phyloP scores from a whole-genome alignment of 495 filamentous ascomycete species.

The Xylaria scruposa region DNA sequence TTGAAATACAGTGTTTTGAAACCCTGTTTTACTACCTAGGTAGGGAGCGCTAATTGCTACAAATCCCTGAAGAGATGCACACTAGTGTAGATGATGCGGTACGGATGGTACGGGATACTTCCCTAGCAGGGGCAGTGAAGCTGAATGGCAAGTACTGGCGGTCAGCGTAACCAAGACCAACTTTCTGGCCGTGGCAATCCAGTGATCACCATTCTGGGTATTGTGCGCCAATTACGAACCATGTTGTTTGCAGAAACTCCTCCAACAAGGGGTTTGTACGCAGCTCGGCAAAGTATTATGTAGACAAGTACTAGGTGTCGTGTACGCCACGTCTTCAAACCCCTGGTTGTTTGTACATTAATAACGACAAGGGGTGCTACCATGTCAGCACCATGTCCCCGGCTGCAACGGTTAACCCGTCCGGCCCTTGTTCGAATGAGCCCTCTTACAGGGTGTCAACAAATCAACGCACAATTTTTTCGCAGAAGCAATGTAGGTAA shows the following conservation, averaged over 20 bases:
- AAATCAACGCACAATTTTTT: constrained; percentile 19
- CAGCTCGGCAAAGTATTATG: neutral
- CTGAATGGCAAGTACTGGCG: neutral
- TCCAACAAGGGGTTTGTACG: neutral
- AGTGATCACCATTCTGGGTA: neutral
- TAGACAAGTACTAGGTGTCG: neutral
- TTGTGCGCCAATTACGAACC: neutral
- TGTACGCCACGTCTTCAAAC: constrained; percentile 2
- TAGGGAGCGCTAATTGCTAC: neutral
- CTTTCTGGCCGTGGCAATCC: neutral
- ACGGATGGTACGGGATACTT: neutral
- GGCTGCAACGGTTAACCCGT: constrained; percentile 26
- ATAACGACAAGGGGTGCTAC: constrained; percentile 9
- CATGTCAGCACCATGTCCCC: constrained; percentile 26
- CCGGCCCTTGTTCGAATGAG: constrained; percentile 22
- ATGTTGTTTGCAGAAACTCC: neutral
- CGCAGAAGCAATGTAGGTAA: constrained; percentile 5
- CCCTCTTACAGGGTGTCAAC: constrained; percentile 12
- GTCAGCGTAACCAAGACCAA: neutral
- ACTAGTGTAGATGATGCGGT: constrained; percentile 1
- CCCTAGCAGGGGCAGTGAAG: neutral
- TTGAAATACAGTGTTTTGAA: neutral
- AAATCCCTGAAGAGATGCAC: neutral
- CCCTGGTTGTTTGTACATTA: neutral
- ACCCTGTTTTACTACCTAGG: neutral